Evolutionary conservation across 371 early-diverging fungal species (phyloP), one percentile per base, ranked within the genome.

Genomic region (Capillidium heterosporum): DNA sequence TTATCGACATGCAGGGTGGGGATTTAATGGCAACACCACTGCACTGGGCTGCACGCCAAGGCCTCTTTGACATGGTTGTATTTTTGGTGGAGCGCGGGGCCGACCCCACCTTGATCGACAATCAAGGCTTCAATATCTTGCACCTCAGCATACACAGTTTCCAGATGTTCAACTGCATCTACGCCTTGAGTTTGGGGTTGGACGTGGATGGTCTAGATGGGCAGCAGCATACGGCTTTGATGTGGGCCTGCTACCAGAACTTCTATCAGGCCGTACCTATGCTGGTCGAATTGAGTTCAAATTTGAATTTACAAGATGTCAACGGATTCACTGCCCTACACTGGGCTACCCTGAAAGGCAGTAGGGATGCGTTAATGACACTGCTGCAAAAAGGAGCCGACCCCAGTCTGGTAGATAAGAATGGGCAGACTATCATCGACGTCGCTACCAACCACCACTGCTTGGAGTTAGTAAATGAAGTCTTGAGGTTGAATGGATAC

Each of bases 211-310:
- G 66, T 0, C 63, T 68, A 1, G 97, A 96, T 59, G 63, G 72
- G 11, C 72, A 84, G 44, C 82, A 82, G 19, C 81, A 87, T 32
- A 94, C 97, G 15, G 78, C 90, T 26, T 66, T 96, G 32, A 91
- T 93, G 89, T 96, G 95, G 94, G 84, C 91, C 0, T 84, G 85
- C 0, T 94, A 92, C 65, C 88, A 87, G 64, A 87, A 86, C 1
- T 85, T 85, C 63, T 65, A 70, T 49, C 62, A 81, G 58, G 69
- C 77, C 26, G 72, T 87, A 7, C 75, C 79, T 48, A 68, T 84
- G 31, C 64, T 94, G 29, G 56, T 92, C 31, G 67, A 72, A 40
- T 67, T 78, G 35, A 84, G 84, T 13, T 89, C 91, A 0, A 68
- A 65, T 11, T 65, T 87, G 8, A 70, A 80, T 29, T 70, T 76